Evolutionary conservation across 2,329 filamentous ascomycete species (phyloP).

Genomic region (Verticillium tricorpus): DNA sequence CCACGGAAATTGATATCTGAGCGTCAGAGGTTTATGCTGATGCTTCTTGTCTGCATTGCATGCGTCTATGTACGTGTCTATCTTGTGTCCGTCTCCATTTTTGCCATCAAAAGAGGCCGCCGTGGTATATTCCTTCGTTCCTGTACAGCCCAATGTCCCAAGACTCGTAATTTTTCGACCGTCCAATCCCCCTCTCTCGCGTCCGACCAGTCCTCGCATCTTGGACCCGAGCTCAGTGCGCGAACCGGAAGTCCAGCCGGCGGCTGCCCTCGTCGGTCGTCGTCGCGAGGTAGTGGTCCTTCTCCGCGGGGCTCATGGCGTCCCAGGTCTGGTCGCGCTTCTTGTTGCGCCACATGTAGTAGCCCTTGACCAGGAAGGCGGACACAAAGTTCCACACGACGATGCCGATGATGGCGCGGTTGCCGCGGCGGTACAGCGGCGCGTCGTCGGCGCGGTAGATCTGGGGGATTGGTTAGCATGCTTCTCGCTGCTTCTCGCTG

Average conservation of each 20-base stretch:
- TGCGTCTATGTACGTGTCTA: too few relatives aligned
- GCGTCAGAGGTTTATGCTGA: too few relatives aligned
- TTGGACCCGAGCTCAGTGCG: conserved; percentile 13
- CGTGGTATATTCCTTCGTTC: background rate
- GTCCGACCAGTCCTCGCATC: too few relatives aligned
- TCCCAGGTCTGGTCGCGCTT: conserved; percentile 21
- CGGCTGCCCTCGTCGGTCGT: conserved; percentile 38
- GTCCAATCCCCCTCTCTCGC: too few relatives aligned
- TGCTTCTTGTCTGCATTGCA: too few relatives aligned
- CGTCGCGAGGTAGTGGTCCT: conserved; percentile 30
- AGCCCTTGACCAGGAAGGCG: conserved; percentile 22
- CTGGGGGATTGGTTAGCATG: background rate
- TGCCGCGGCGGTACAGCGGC: conserved; percentile 39
- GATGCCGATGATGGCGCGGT: conserved; percentile 34
- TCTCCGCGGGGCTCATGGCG: conserved; percentile 25
- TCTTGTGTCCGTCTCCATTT: too few relatives aligned
- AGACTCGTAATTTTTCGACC: too few relatives aligned
- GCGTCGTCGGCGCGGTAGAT: conserved; percentile 35
- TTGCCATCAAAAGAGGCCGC: too few relatives aligned
- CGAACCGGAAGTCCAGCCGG: conserved; percentile 23
- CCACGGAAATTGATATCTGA: too few relatives aligned
- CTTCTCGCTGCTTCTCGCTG: too few relatives aligned
- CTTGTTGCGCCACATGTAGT: conserved; percentile 25
- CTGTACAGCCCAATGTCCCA: too few relatives aligned
- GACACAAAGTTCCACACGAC: conserved; percentile 28